Conservation (phyloP, 2,329 filamentous ascomycete species). For the Diaporthe destruens region DNA sequence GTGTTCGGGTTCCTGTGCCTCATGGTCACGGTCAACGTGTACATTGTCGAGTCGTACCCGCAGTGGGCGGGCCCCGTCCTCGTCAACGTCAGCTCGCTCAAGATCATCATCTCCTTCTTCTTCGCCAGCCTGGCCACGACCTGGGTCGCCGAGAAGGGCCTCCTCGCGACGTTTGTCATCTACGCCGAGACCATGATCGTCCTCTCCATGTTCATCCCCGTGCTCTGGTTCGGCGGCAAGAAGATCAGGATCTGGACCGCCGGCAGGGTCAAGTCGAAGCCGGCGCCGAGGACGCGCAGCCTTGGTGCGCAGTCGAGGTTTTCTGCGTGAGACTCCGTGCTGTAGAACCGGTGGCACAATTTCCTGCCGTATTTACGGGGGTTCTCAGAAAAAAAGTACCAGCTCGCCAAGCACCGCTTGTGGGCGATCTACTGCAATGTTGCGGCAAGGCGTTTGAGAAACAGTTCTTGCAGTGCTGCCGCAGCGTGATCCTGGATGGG, state of each 20-base stretch:
- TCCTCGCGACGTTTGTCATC: conserved; percentile 48
- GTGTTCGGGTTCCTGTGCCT: conserved; percentile 48
- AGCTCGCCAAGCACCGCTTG: not conserved
- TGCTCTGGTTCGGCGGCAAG: conserved; percentile 48
- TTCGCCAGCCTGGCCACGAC: conserved; percentile 47
- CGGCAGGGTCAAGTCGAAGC: conserved; percentile 44
- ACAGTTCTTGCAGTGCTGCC: not conserved
- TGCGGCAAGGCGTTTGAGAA: not conserved
- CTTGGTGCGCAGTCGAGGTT: conserved; percentile 29
- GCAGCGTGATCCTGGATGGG: not conserved
- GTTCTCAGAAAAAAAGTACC: no score
- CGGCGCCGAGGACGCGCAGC: not conserved
- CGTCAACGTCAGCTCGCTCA: conserved; percentile 51
- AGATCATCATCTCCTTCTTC: conserved; percentile 50
- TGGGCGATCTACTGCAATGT: not conserved
- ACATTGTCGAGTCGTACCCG: conserved; percentile 52
- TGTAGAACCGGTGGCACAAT: not conserved
- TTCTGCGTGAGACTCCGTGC: conserved; percentile 1
- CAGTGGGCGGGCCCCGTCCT: conserved; percentile 51
- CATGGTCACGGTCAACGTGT: conserved; percentile 49
- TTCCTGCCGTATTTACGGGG: not conserved
- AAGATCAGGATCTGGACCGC: conserved; percentile 48
- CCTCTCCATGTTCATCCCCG: conserved; percentile 48
- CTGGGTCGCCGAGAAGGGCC: conserved; percentile 48
- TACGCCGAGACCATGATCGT: conserved; percentile 51